Base-by-base conservation (phyloP, 306 rosid species). In the Sicyos edulis region DNA sequence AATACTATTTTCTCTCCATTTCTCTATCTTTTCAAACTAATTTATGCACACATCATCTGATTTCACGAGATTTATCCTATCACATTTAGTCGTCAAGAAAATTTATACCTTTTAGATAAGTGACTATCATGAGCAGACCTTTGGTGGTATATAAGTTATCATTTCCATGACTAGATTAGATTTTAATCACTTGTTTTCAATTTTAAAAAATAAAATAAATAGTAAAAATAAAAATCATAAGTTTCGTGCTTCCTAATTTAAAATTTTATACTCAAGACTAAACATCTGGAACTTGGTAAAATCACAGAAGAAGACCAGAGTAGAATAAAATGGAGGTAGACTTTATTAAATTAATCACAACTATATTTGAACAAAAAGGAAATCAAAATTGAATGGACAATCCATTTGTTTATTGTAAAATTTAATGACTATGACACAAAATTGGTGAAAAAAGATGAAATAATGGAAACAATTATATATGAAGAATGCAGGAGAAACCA, bases 361-460 rank as follows among this genome's bases (percentile, higher is more conserved):
- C 53, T 65, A 5, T 19, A 34, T 63, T 17, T 9, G 4, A 13
- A 19, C 1, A 12, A n/a, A 16, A 42, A 42, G 2, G 13, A 14
- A 42, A 42, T 44, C 71, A 65, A 62, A 61, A 74, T 71, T 79
- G 82, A 86, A 81, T 84, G 51, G 79, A 75, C 50, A 70, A 79
- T 69, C 70, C 74, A 80, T 66, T 57, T 42, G 72, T 54, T 71
- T 73, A 76, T 82, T 78, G 63, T 79, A 51, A 76, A 72, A 74
- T 78, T 79, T 62, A 77, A 77, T 22, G 8, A 69, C 52, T 26
- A 82, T 50, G 82, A 82, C 76, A 77, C 84, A 82, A 79, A 72
- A 75, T 61, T 73, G 78, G 74, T 52, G 72, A 80, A 69, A 34
- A 51, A 50, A 71, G 74, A 32, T 32, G 61, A 49, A 45, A 69